Evolutionary conservation across 2,329 filamentous ascomycete species (phyloP).

Genomic region (Aspergillus clavatus): DNA sequence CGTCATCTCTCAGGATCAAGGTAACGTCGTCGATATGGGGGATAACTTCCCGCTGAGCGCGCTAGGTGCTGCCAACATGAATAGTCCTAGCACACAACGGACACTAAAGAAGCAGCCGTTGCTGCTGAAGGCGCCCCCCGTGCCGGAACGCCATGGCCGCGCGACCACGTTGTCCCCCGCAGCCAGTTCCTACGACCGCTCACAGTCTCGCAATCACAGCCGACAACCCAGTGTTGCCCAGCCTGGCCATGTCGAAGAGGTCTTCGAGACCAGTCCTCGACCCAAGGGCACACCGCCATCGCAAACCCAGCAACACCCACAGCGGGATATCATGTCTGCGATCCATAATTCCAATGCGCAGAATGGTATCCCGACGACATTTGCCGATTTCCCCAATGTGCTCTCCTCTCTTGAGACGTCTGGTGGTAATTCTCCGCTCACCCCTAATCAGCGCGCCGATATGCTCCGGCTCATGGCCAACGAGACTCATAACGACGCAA

Average conservation of each 20-base stretch:
- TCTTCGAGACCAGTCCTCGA: conserved; percentile 39
- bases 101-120: conserved; percentile 45
- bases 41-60: conserved; percentile 44
- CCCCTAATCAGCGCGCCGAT: conserved; percentile 44
- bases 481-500: conserved; percentile 42
- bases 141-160: conserved; percentile 22
- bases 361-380: conserved; percentile 35
- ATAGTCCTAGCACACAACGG: conserved; percentile 34
- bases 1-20: conserved; percentile 61
- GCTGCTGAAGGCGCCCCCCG: conserved; percentile 43
- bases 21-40: conserved; percentile 60
- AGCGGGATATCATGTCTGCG: conserved; percentile 47
- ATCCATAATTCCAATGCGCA: conserved; percentile 46
- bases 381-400: conserved; percentile 43
- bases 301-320: conserved; percentile 25
- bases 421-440: conserved; percentile 41
- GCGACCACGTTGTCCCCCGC: conserved; percentile 37
- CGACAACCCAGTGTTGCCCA: conserved; percentile 30
- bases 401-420: conserved; percentile 43
- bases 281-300: conserved; percentile 18
- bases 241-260: conserved; percentile 40
- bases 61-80: conserved; percentile 29
- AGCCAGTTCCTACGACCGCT: conserved; percentile 28
- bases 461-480: conserved; percentile 46
- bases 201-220: conserved; percentile 23